Conservation (phyloP, 2,329 filamentous ascomycete genomes). For the Colletotrichum gloeosporioides region DNA sequence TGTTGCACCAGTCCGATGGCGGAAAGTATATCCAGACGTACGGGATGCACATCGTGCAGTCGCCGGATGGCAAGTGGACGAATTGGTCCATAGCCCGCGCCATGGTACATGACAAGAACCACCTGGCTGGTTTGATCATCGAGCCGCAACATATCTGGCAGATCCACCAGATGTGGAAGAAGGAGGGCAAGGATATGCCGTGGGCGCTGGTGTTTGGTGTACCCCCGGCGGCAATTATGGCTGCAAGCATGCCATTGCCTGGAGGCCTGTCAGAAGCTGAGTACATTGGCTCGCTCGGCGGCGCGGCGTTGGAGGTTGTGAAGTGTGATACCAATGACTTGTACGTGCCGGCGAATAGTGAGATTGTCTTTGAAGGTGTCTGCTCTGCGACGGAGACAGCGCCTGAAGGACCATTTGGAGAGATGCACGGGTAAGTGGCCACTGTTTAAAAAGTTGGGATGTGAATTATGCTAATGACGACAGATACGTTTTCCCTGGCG, state of each 20-base stretch:
- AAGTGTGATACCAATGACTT: conserved; percentile 59
- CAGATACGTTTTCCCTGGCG: conserved; percentile 20
- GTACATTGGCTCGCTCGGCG: conserved; percentile 53
- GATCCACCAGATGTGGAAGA: conserved; percentile 52
- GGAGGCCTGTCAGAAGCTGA: conserved; percentile 52
- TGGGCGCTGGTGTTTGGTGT: conserved; percentile 54
- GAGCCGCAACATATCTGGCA: conserved; percentile 51
- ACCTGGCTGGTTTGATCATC: conserved; percentile 45
- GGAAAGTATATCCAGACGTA: conserved; percentile 57
- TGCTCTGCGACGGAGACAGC: conserved; percentile 47
- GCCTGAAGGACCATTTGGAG: conserved; percentile 55
- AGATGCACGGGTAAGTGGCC: conserved; percentile 31
- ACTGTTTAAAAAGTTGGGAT: rapidly evolving
- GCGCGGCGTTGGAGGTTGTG: conserved; percentile 48
- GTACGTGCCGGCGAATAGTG: conserved; percentile 51
- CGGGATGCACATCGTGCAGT: conserved; percentile 52
- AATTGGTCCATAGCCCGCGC: conserved; percentile 51
- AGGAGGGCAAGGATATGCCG: conserved; percentile 48
- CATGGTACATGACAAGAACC: conserved; percentile 51
- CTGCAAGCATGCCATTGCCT: conserved; percentile 52
- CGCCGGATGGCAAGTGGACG: conserved; percentile 50
- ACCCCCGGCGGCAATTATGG: conserved; percentile 54
- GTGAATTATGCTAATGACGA: conserved; percentile 28
- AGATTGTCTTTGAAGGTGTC: conserved; percentile 57
- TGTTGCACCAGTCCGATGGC: conserved; percentile 49